Evolutionary conservation across 768 basidiomycete genomes (phyloP).

Genomic region (Pleurotus tuoliensis): DNA sequence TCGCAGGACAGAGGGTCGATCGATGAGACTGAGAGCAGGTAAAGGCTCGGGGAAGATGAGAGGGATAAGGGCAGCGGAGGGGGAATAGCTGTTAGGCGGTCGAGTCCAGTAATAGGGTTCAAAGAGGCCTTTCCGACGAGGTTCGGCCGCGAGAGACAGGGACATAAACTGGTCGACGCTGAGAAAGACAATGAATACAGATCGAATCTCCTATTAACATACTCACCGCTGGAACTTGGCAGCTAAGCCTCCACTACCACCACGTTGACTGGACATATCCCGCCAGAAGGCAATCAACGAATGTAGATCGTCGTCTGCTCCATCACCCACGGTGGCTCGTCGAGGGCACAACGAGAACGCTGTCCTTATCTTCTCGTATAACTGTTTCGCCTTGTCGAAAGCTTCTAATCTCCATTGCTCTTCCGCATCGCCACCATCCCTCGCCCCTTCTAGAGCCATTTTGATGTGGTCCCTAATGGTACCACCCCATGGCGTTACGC

Average conservation of each 20-base stretch:
- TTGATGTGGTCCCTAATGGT: constrained; percentile 44
- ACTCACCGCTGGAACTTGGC: constrained; percentile 63
- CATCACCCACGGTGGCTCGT: constrained; percentile 18
- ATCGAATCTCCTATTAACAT: neutral
- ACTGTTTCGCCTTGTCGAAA: constrained; percentile 34
- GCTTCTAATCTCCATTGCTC: constrained; percentile 32
- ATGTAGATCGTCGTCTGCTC: constrained; percentile 43
- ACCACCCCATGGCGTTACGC: constrained; percentile 68
- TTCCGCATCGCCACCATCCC: constrained; percentile 36
- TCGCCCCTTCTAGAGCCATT: constrained; percentile 43
- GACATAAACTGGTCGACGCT: constrained; percentile 79
- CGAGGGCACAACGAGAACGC: constrained; percentile 50
- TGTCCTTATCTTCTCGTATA: constrained; percentile 53
- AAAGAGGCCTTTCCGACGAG: constrained; percentile 68
- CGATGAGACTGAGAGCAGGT: constrained; percentile 63
- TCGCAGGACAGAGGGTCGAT: constrained; percentile 60
- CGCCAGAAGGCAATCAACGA: constrained; percentile 58
- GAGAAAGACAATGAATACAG: constrained; percentile 7
- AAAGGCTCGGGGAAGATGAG: constrained; percentile 75
- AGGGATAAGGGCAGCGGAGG: constrained; percentile 42
- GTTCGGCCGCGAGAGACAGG: constrained; percentile 71
- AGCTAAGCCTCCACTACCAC: constrained; percentile 37
- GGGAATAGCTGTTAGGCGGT: constrained; percentile 27
- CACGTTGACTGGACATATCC: constrained; percentile 36
- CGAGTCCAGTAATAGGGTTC: constrained; percentile 76